Base-by-base conservation (phyloP, 352 stramenopile species). In the Blastocystis sp. region DNA sequence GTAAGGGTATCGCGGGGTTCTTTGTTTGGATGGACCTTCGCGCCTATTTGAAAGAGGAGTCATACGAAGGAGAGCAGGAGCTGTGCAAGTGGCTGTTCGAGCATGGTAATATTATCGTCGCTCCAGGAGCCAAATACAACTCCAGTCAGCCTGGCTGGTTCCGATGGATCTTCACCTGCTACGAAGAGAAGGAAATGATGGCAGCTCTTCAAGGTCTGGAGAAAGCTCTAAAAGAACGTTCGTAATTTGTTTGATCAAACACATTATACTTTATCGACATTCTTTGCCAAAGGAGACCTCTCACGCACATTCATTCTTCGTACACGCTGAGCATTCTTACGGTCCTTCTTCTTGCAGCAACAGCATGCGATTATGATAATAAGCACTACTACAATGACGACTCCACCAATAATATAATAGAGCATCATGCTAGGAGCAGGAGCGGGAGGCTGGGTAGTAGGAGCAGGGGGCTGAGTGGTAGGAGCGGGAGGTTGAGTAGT, bases 61-160 rank as follows among this genome's bases (percentile, higher is more conserved):
- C 78, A 6, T 89, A 66, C 55, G 56, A 89, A 34, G 78, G 78
- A 9, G 78, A 89, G 50, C 63, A 79, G 34, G 78, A 89, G 55
- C 66, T 89, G 41, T 89, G 70, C 55, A 39, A 78, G 43, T 89
- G 64, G 47, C 73, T 89, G n/a, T 89, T 76, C 37, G 78, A 89
- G 45, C 63, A 89, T 47, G 78, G 63, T 2, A 89, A 89, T 34
- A 69, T 89, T 3, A 89, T 89, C 55, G 45, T 89, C 39, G 63
- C 63, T 13, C 78, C 78, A 18, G 73, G 73, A 34, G 68, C 47
- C 20, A 85, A 85, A 34, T 85, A 85, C 24, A 39, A 66, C 50
- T 54, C 43, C 24, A 43, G 41, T 34, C 24, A 85, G 30, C 68
- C 53, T 24, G 73, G 73, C 24, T 85, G 73, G 73, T 85, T 66